Evolutionary conservation across 1,284 basidiomycete genomes (phyloP), one percentile per base, ranked within the genome.

Genomic region (Anthracocystis panici-leucophaei): DNA sequence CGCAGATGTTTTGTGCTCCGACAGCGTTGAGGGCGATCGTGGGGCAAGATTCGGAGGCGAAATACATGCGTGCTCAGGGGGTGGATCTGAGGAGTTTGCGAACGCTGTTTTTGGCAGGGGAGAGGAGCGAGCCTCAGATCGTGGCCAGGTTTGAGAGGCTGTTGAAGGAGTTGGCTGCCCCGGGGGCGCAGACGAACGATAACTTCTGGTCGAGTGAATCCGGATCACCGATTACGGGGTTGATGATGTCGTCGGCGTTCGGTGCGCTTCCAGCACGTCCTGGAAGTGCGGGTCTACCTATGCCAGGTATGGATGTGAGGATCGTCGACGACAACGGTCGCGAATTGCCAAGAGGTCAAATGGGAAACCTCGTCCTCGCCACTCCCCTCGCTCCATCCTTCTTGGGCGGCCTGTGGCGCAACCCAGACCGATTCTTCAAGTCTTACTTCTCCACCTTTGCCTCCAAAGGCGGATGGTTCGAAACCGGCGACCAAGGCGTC

Each of bases 181-280:
- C 77, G 7, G 79, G 79, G 1, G 75, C 80, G 0, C 66, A 77
- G 55, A 79, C 80, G 23, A 82, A 81, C 57, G 82, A 84, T 59
- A 83, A 84, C 56, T 84, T 81, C 44, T 84, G 82, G 82, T 77
- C 72, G 10, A 80, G 73, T 52, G 82, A 84, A 45, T 75, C 67
- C 2, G 82, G 82, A 12, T 72, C 63, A n/a, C 80, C 81, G 3
- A 84, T 84, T 45, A 79, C 80, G 14, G 79, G 77, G 2, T 61
- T 83, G 12, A 65, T 73, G 67, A 61, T 84, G 20, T 77, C 65
- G 20, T 59, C 60, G 8, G 64, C 72, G 0, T 83, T 78, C 27
- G 69, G 62, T 1, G 65, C 75, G 2, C 57, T 82, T 4, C 53
- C 68, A 0, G 76, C 78, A 0, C 67, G 77, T 4, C 78, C 82